Evolutionary conservation across 2,329 filamentous ascomycete species (phyloP).

Genomic region (Pseudogymnoascus sp.): DNA sequence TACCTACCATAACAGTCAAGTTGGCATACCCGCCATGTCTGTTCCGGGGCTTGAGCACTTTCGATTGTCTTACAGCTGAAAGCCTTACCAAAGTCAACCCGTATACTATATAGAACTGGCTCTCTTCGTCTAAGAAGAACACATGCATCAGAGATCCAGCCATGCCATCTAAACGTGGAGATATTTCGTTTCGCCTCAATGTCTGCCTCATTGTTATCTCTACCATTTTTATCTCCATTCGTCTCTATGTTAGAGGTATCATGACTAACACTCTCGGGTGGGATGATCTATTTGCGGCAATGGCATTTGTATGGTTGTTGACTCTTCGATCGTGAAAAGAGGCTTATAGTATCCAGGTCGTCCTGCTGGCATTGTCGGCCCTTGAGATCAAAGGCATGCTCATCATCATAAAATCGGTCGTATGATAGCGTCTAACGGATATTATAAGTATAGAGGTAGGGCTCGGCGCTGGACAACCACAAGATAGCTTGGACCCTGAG

Average conservation of each 20-base stretch:
- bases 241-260: slow-evolving; percentile 27
- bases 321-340: neutral
- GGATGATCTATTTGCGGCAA: slow-evolving; percentile 27
- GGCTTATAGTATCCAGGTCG: slow-evolving; percentile 12
- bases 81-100: neutral
- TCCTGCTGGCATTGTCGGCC: slow-evolving; percentile 14
- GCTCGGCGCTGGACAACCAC: neutral
- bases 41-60: neutral
- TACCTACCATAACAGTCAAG: neutral
- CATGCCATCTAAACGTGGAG: slow-evolving; percentile 17
- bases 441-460: neutral
- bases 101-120: neutral
- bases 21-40: neutral
- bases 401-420: neutral
- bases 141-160: slow-evolving; percentile 11
- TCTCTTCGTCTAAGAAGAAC: neutral
- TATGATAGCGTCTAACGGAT: neutral
- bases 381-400: slow-evolving; percentile 10
- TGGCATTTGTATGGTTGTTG: slow-evolving; percentile 23
- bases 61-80: neutral
- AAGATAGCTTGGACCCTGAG: neutral
- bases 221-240: slow-evolving; percentile 23
- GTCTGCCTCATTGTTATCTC: slow-evolving; percentile 27
- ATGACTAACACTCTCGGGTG: slow-evolving; percentile 28
- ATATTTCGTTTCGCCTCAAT: slow-evolving; percentile 18